phyloP scores from a whole-genome alignment of 371 early-diverging fungal species.

The Mortierella sp. region DNA sequence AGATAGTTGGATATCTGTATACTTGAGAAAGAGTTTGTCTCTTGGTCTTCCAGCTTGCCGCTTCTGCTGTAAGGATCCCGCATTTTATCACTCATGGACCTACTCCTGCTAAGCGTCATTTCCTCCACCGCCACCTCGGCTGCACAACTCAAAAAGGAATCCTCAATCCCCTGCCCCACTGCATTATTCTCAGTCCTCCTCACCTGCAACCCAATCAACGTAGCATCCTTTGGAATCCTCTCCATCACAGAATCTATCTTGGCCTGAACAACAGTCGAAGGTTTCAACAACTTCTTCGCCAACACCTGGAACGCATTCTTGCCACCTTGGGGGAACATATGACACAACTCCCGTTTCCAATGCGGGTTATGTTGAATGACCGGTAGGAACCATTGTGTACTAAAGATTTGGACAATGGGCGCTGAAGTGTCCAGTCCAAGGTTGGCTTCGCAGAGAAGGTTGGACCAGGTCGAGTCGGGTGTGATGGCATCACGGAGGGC shows the following conservation, averaged over 20 bases:
- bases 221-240: slow-evolving; percentile 39
- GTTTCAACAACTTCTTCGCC: slow-evolving; percentile 34
- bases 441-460: slow-evolving; percentile 28
- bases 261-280: slow-evolving; percentile 29
- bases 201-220: slow-evolving; percentile 48
- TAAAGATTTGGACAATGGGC: slow-evolving; percentile 35
- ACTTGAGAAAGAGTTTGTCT: background rate
- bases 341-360: slow-evolving; percentile 36
- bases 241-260: slow-evolving; percentile 44
- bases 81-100: no score
- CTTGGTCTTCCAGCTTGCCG: background rate
- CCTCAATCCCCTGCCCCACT: slow-evolving; percentile 43
- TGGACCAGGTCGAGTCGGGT: slow-evolving; percentile 43
- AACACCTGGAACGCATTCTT: slow-evolving; percentile 38
- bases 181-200: slow-evolving; percentile 56
- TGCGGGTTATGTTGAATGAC: slow-evolving; percentile 52
- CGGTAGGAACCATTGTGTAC: slow-evolving; percentile 53
- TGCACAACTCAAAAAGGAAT: slow-evolving; percentile 50
- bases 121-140: slow-evolving; percentile 32
- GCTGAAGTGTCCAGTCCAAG: slow-evolving; percentile 21
- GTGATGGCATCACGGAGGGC: slow-evolving; percentile 41
- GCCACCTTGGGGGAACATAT: slow-evolving; percentile 47
- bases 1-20: background rate
- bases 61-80: background rate
- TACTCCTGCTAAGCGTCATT: slow-evolving; percentile 4